Percentiles rank a stretch among this genome's conserved stretches.
phyloP scores from a whole-genome alignment of 768 basidiomycete species.

The Rossbeevera mucosa region DNA sequence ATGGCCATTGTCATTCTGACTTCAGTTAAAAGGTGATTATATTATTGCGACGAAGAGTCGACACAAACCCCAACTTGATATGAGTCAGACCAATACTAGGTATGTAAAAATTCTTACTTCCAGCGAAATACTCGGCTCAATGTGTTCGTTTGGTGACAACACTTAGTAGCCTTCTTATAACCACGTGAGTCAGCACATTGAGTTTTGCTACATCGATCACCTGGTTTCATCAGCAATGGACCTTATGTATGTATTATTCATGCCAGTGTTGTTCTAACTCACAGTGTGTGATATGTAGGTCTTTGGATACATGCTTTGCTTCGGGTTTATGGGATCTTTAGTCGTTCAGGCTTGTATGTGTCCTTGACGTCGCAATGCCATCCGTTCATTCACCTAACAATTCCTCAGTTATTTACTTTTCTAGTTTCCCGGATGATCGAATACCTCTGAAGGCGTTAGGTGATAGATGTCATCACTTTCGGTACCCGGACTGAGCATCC shows the following conservation, averaged over 20 bases:
- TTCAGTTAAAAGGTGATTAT: too few species aligned
- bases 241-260: background rate
- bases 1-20: too few species aligned
- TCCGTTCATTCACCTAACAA: background rate
- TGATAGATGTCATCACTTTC: background rate
- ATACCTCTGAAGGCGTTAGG: background rate
- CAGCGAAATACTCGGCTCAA: too few species aligned
- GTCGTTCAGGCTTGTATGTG: background rate
- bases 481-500: background rate
- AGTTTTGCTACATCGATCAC: background rate
- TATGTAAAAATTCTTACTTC: too few species aligned
- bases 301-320: constrained; percentile 15
- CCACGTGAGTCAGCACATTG: background rate
- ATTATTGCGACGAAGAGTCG: too few species aligned
- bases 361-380: background rate
- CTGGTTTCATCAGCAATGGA: background rate
- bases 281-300: background rate
- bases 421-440: background rate
- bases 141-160: too few species aligned
- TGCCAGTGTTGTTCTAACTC: background rate
- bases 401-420: background rate
- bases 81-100: too few species aligned
- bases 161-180: too few species aligned
- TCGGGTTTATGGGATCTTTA: constrained; percentile 9
- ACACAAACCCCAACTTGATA: too few species aligned